These are phyloP conservation scores for Talaromyces sp. DNA, from an alignment of 2,329 filamentous ascomycete genomes.

Conservation along the genomic window DNA sequence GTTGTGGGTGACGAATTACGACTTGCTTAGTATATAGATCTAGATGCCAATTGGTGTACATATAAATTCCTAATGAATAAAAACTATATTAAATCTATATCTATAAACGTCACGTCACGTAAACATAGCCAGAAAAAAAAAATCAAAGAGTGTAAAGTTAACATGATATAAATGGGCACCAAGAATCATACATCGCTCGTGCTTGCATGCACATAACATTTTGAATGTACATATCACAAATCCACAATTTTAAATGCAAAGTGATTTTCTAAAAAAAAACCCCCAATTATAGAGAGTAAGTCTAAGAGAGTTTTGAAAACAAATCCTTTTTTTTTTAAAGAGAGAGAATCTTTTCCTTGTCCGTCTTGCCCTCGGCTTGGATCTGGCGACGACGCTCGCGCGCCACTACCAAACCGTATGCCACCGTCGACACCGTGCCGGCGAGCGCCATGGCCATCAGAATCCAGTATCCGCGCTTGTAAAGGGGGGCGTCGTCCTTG, in stretches of 20 bases:
- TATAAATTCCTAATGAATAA: background rate
- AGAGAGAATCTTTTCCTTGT: conserved; percentile 9
- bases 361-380: conserved; percentile 2
- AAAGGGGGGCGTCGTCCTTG: conserved; percentile 22
- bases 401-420: conserved; percentile 14
- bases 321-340: background rate
- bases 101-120: background rate
- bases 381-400: conserved; percentile 7
- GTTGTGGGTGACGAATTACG: conserved; percentile 9
- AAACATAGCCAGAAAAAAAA: background rate
- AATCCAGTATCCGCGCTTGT: conserved; percentile 25
- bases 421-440: conserved; percentile 10
- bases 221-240: background rate
- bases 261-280: too few species aligned
- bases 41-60: background rate
- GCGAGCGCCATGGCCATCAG: conserved; percentile 16
- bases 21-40: background rate
- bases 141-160: background rate
- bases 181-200: background rate
- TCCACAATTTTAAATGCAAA: background rate
- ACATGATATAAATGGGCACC: background rate
- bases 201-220: background rate
- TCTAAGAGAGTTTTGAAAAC: too few species aligned
- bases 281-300: too few species aligned
- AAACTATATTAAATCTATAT: background rate